Evolutionary conservation across 305 asterid genomes (phyloP).

Genomic region (Rubia tinctorum): DNA sequence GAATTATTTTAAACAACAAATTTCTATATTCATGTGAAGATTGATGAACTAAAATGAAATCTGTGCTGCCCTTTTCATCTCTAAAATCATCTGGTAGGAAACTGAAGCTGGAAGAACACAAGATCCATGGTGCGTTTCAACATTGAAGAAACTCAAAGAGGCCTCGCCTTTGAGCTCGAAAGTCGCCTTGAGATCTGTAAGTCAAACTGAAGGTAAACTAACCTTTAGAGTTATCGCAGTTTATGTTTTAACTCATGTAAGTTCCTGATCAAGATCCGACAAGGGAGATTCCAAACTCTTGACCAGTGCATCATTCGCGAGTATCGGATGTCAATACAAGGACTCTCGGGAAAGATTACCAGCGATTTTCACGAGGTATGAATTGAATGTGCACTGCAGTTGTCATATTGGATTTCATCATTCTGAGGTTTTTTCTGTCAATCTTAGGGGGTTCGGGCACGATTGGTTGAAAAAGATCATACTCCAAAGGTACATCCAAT

Average conservation of each 20-base stretch:
- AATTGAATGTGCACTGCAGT: slow-evolving; percentile 1
- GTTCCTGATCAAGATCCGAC: slow-evolving; percentile 61
- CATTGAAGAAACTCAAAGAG: slow-evolving; percentile 66
- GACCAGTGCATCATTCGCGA: slow-evolving; percentile 88
- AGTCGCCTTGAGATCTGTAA: slow-evolving; percentile 88
- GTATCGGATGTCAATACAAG: slow-evolving; percentile 87
- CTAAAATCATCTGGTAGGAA: slow-evolving; percentile 36
- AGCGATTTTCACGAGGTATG: slow-evolving; percentile 75
- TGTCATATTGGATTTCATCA: slow-evolving; percentile 14
- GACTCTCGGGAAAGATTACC: slow-evolving; percentile 52
- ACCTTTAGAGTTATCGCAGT: neutral
- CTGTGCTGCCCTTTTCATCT: neutral
- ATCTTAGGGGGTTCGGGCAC: slow-evolving; percentile 79
- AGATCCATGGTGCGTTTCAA: slow-evolving; percentile 59
- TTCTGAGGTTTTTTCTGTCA: neutral
- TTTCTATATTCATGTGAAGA: neutral
- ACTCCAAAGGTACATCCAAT: slow-evolving; percentile 67
- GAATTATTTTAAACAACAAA: neutral
- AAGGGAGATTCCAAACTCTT: slow-evolving; percentile 83
- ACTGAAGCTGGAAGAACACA: slow-evolving; percentile 68
- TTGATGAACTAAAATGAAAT: neutral
- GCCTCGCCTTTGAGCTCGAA: slow-evolving; percentile 89
- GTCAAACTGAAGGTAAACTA: slow-evolving; percentile 24
- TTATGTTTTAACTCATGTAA: slow-evolving; percentile 16
- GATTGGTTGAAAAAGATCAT: slow-evolving; percentile 67